Conservation (phyloP, 2,329 filamentous ascomycete genomes). For the Fusarium vanettenii region DNA sequence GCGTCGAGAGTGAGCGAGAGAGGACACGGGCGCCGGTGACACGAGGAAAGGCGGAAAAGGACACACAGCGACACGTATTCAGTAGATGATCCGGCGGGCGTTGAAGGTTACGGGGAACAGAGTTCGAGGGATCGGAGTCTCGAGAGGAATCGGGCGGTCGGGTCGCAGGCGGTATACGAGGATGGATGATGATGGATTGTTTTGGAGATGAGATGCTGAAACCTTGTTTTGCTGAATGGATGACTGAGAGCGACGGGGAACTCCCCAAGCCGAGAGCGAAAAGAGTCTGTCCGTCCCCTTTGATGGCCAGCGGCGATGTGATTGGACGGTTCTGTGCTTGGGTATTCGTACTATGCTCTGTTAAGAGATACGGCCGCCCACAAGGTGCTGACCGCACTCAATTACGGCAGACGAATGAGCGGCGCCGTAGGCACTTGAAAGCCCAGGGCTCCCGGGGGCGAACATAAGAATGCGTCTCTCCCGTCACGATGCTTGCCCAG, state of each 20-base stretch:
- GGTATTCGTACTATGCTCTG: slow-evolving; percentile 34
- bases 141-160: slow-evolving; percentile 19
- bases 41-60: not conserved
- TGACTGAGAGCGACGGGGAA: slow-evolving; percentile 38
- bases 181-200: slow-evolving; percentile 29
- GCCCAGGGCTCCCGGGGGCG: not conserved
- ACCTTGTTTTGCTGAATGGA: slow-evolving; percentile 40
- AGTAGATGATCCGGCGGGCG: slow-evolving; percentile 6
- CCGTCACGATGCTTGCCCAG: not conserved
- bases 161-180: slow-evolving; percentile 20
- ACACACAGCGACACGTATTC: slow-evolving; percentile 12
- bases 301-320: slow-evolving; percentile 2
- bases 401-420: not conserved
- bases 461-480: not conserved
- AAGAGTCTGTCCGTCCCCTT: slow-evolving; percentile 31
- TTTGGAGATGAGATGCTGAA: slow-evolving; percentile 33
- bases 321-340: slow-evolving; percentile 37
- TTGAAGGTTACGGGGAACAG: slow-evolving; percentile 17
- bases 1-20: not conserved
- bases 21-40: slow-evolving; percentile 23
- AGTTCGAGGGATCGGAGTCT: slow-evolving; percentile 16
- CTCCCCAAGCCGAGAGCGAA: slow-evolving; percentile 32
- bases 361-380: slow-evolving; percentile 19
- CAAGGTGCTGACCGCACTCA: slow-evolving; percentile 15
- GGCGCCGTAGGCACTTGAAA: not conserved